A percentile compares a stretch with the other conserved stretches of the same genome.
phyloP scores from a whole-genome alignment of 805 yeast species.

The Ogataea angusta region DNA sequence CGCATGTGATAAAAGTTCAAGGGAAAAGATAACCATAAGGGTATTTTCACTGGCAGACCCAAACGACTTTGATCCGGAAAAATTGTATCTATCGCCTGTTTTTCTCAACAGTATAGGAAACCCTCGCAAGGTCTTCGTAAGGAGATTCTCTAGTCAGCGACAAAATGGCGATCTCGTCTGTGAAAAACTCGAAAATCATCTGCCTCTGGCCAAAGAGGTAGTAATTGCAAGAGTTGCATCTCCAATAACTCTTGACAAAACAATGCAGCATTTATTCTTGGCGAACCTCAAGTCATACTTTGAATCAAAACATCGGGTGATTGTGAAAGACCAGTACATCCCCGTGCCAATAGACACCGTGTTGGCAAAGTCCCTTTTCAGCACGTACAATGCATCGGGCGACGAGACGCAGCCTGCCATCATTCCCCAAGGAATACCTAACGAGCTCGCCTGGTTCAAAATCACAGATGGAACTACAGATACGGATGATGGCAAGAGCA shows the following conservation, averaged over 20 bases:
- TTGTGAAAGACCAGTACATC: slow-evolving; percentile 62
- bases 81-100: slow-evolving; percentile 61
- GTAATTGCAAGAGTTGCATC: slow-evolving; percentile 67
- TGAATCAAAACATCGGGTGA: slow-evolving; percentile 53
- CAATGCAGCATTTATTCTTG: slow-evolving; percentile 58
- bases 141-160: slow-evolving; percentile 19
- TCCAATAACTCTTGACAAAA: slow-evolving; percentile 62
- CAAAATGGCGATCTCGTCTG: slow-evolving; percentile 22
- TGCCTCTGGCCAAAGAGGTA: slow-evolving; percentile 57
- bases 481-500: slow-evolving; percentile 16
- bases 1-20: slow-evolving; percentile 15
- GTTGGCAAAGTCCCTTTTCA: slow-evolving; percentile 55
- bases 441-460: slow-evolving; percentile 82
- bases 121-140: slow-evolving; percentile 26
- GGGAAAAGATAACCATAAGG: slow-evolving; percentile 32
- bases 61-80: slow-evolving; percentile 37
- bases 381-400: slow-evolving; percentile 29
- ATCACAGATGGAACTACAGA: slow-evolving; percentile 51
- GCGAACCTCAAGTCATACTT: slow-evolving; percentile 61
- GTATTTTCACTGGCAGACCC: slow-evolving; percentile 67
- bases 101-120: slow-evolving; percentile 47
- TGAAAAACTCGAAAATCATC: slow-evolving; percentile 20
- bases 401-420: slow-evolving; percentile 30
- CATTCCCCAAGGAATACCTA: slow-evolving; percentile 60
- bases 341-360: slow-evolving; percentile 76